These are phyloP conservation scores for Pichia manshurica DNA, from an alignment of 805 yeast species.

Conservation along the genomic window DNA sequence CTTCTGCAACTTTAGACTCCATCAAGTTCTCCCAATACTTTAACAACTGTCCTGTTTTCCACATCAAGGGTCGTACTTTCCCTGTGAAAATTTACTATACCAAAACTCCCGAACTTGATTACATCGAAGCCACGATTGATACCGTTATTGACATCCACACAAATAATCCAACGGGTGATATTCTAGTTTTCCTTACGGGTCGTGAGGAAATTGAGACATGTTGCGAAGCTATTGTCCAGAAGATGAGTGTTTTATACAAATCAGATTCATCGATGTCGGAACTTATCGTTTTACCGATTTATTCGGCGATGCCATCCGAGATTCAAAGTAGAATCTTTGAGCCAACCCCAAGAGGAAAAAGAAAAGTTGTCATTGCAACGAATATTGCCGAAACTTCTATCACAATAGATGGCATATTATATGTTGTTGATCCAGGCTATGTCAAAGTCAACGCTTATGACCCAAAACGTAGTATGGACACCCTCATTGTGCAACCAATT, in stretches of 20 bases:
- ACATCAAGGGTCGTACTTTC: slow-evolving; percentile 84
- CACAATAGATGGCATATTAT: slow-evolving; percentile 89
- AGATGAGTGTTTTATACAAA: slow-evolving; percentile 59
- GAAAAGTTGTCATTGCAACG: slow-evolving; percentile 92
- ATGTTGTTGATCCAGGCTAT: slow-evolving; percentile 92
- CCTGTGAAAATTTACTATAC: slow-evolving; percentile 85
- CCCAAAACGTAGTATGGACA: slow-evolving; percentile 86
- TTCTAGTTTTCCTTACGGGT: slow-evolving; percentile 80
- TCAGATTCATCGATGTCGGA: slow-evolving; percentile 44
- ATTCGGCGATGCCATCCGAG: slow-evolving; percentile 87
- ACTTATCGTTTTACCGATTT: slow-evolving; percentile 76
- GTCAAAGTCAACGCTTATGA: slow-evolving; percentile 87
- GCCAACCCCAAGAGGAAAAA: slow-evolving; percentile 72
- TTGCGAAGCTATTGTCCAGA: slow-evolving; percentile 64
- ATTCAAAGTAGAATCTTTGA: slow-evolving; percentile 85
- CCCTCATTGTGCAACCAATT: slow-evolving; percentile 74
- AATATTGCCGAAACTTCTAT: slow-evolving; percentile 96
- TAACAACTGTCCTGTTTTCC: slow-evolving; percentile 71
- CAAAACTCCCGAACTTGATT: slow-evolving; percentile 79
- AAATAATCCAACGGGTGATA: slow-evolving; percentile 73
- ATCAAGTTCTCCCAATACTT: slow-evolving; percentile 78
- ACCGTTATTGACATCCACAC: slow-evolving; percentile 82
- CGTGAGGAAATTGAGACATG: slow-evolving; percentile 93
- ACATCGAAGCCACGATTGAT: slow-evolving; percentile 75
- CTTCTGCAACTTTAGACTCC: slow-evolving; percentile 92